Evolutionary conservation across 208 protist genomes (phyloP), one percentile per base, ranked within the genome.

Genomic region (Trypanosomatidae sp.): DNA sequence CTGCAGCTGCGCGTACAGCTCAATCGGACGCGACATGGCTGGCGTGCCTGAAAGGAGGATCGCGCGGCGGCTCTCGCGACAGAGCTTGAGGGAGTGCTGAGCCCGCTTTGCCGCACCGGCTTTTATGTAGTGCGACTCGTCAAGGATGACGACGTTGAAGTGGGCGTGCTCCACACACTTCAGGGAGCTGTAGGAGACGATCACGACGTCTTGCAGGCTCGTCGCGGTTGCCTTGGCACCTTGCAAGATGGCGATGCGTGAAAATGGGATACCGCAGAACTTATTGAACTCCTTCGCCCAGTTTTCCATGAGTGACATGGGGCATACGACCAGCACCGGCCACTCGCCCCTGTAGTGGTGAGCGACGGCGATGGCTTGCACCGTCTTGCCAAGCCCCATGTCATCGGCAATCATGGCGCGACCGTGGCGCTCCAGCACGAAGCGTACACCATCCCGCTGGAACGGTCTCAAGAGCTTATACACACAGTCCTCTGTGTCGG

Each of bases 71-170:
- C 94, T 89, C 22, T 65, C 72, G 25, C 87, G 71, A 67, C 98
- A 91, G 17, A 99, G 58, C 50, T 84, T 83, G n/a, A 97, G 77
- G 13, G 98, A 85, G 25, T 72, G 62, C 58, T 92, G 71, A 10
- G 95, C 91, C n/a, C 96, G 84, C 67, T 98, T 86, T 60, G 92
- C 71, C 39, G 91, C 91, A 0, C 76, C 79, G 41, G 84, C 90
- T 71, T 99, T 99, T 66, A 99, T 92, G 70, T 91, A 96, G 89
- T 99, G 98, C 13, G 91, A 95, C 87, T 99, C 98, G 85, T 99
- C 98, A 22, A 93, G 76, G 36, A 99, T 97, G 12, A 99, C 93
- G 1, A 98, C 82, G 25, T 89, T 85, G 71, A 98, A 99, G 22
- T 50, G 80, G 2, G 77, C 64, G 7, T 66, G 30, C 74, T 94